These are phyloP conservation scores for Panus rudis DNA, from an alignment of 768 basidiomycete species.

Conservation along the genomic window DNA sequence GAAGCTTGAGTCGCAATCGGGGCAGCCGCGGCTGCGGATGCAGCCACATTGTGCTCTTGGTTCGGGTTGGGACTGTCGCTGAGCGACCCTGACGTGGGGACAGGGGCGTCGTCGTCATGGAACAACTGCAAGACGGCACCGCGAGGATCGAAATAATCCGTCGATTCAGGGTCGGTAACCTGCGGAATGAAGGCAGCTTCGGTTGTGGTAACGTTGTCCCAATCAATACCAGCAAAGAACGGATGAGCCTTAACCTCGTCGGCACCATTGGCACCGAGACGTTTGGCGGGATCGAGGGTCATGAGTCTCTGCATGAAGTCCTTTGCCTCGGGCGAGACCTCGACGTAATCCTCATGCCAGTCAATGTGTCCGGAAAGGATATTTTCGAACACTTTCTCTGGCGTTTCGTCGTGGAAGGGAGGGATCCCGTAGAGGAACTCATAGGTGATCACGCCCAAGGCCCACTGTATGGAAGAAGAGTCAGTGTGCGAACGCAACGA, in stretches of 20 bases:
- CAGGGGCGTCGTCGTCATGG: slow-evolving; percentile 75
- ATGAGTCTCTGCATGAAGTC: slow-evolving; percentile 88
- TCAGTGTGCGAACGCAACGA: slow-evolving; percentile 5
- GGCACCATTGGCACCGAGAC: slow-evolving; percentile 82
- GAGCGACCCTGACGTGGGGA: slow-evolving; percentile 38
- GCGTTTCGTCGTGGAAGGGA: slow-evolving; percentile 96
- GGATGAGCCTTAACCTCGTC: slow-evolving; percentile 91
- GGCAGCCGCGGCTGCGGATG: slow-evolving; percentile 15
- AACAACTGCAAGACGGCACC: slow-evolving; percentile 88
- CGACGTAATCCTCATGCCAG: slow-evolving; percentile 94
- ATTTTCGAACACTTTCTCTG: slow-evolving; percentile 97
- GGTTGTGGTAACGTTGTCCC: slow-evolving; percentile 82
- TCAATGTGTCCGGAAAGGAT: slow-evolving; percentile 91
- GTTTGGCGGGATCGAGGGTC: slow-evolving; percentile 68
- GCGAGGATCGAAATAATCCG: slow-evolving; percentile 98
- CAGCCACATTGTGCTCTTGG: slow-evolving; percentile 2
- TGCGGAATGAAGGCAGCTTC: slow-evolving; percentile 96
- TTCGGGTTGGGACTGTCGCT: slow-evolving; percentile 36
- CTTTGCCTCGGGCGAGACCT: slow-evolving; percentile 76
- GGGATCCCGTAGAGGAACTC: slow-evolving; percentile 97
- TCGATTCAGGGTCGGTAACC: slow-evolving; percentile 92
- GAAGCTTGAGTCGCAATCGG: slow-evolving; percentile 24
- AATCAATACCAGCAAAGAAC: slow-evolving; percentile 86
- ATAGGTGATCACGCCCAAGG: slow-evolving; percentile 95
- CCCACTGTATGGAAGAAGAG: slow-evolving; percentile 61